These are phyloP conservation scores for Candida sanyiensis DNA, from an alignment of 805 yeast genomes.

Conservation along the genomic window DNA sequence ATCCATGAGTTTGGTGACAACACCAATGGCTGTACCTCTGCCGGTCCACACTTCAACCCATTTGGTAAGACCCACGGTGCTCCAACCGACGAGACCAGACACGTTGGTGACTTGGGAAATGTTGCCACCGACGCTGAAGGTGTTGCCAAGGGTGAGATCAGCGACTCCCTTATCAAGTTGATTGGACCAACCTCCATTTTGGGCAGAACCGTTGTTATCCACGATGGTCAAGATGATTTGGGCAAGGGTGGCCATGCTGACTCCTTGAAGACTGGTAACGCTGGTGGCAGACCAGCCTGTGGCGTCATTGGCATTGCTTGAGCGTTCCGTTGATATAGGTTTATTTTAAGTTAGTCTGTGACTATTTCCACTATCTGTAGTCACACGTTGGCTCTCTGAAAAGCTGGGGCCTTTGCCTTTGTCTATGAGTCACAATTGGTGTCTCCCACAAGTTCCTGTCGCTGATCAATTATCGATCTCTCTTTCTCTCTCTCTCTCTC, in stretches of 20 bases:
- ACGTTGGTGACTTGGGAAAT: slow-evolving; percentile 97
- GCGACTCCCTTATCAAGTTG: slow-evolving; percentile 72
- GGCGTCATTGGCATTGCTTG: slow-evolving; percentile 76
- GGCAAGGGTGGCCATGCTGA: slow-evolving; percentile 93
- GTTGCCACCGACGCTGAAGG: slow-evolving; percentile 81
- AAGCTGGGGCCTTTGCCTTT: no score
- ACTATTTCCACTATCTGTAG: not conserved
- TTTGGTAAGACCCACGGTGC: slow-evolving; percentile 87
- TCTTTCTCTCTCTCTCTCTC: not conserved
- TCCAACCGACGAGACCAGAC: slow-evolving; percentile 75
- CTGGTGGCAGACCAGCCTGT: slow-evolving; percentile 98
- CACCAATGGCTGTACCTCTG: slow-evolving; percentile 98
- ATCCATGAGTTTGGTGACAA: slow-evolving; percentile 97
- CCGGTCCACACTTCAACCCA: slow-evolving; percentile 97
- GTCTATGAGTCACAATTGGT: no score
- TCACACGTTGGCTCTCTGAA: not conserved
- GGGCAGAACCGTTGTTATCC: slow-evolving; percentile 95
- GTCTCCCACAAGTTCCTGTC: no score
- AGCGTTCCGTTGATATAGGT: not conserved
- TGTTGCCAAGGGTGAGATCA: slow-evolving; percentile 83
- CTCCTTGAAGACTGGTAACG: slow-evolving; percentile 93
- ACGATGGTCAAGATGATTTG: slow-evolving; percentile 87
- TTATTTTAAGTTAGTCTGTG: not conserved
- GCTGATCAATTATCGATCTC: no score
- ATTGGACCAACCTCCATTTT: slow-evolving; percentile 82